Base-by-base conservation (phyloP, 495 filamentous ascomycete species). In the Aeminium ludgeri region DNA sequence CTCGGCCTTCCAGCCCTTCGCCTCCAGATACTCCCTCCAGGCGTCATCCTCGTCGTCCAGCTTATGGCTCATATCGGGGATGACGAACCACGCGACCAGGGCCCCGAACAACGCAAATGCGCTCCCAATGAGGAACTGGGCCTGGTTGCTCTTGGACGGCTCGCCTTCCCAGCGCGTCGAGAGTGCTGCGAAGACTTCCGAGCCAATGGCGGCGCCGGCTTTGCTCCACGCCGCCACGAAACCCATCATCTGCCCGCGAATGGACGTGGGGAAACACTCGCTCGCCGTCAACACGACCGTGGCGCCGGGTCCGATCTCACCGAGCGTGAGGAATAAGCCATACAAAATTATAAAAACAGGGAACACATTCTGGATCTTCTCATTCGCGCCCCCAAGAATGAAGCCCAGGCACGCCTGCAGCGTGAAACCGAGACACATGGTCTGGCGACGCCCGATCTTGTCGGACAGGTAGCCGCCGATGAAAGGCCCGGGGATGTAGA, bases 281-380 rank as follows among this genome's bases (percentile, higher is more conserved):
- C 61, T 25, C 23, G 23, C 23, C 4, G 23, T 25, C 8, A 25
- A 8, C 8, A 25, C 23, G 23, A 25, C 23, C 4, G 23, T 25
- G 8, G 23, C 65, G 0, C 65, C 67, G 2, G 67, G 67, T 0
- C 67, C 66, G 56, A 68, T 63, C 37, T 66, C 63, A 2, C 64
- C 61, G 1, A 67, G 53, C 0, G 59, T 55, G 23, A 63, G 55
- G 49, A 70, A 69, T 31, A 70, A 60, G 6, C 65, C 66, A 43
- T 70, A 71, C 35, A 71, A 56, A 6, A 70, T 58, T 0, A 73
- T 53, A 36, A 73, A 71, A 5, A 71, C 56, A 0, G 66, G 60
- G 29, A 68, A 64, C 6, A 65, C 39, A 0, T 31, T 56, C 40
- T 67, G 63, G 27, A 71, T 65, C 3, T 55, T 56, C 1, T 44